These are phyloP conservation scores for Trichoderma atroviride DNA, from an alignment of 2,329 filamentous ascomycete species.

Conservation along the genomic window DNA sequence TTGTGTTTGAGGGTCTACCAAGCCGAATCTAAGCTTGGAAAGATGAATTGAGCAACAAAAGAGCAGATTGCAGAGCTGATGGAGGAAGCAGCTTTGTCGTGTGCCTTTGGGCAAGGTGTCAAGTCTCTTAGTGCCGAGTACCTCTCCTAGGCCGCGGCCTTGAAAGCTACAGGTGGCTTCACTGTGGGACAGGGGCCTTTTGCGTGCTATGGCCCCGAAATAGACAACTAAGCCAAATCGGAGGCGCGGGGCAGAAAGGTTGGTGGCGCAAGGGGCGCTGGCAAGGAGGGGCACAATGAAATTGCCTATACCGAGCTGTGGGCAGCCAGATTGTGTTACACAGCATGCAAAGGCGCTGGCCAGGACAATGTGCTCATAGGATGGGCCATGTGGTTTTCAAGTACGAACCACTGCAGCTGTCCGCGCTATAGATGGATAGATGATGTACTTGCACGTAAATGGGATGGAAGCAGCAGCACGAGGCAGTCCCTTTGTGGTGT, in stretches of 20 bases:
- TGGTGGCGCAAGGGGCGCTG: conserved; percentile 4
- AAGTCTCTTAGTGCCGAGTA: conserved; percentile 19
- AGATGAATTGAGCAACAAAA: conserved; percentile 16
- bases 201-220: conserved; percentile 8
- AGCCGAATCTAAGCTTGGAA: conserved; percentile 13
- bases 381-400: background rate
- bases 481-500: background rate
- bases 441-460: background rate
- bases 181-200: conserved; percentile 34
- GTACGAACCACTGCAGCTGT: background rate
- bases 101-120: conserved; percentile 43
- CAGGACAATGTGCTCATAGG: background rate
- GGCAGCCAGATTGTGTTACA: background rate
- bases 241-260: conserved; percentile 34
- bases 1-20: conserved; percentile 4
- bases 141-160: conserved; percentile 1
- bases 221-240: conserved; percentile 27
- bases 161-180: conserved; percentile 24
- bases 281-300: conserved; percentile 9
- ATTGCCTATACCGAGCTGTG: background rate
- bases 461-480: background rate
- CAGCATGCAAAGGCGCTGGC: background rate
- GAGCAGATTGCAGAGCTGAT: conserved; percentile 14
- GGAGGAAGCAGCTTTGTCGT: conserved; percentile 30
- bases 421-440: background rate